phyloP scores from a whole-genome alignment of 169 alveolate genomes.

The Eimeria maxima region DNA sequence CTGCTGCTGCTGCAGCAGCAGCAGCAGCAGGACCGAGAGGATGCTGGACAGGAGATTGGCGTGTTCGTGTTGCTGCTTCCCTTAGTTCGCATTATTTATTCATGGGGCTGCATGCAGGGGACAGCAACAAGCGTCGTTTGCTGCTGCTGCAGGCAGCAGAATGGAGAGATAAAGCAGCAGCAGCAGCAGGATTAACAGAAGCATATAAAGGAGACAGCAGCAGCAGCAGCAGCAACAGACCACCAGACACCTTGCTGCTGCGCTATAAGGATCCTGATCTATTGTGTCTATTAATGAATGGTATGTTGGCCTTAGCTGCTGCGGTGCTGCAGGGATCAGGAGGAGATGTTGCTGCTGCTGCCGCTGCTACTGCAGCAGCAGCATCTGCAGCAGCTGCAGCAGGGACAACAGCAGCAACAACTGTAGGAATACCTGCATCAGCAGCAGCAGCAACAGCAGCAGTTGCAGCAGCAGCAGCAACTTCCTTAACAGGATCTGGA shows the following conservation, averaged over 20 bases:
- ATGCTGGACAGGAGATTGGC: slow-evolving; percentile 78
- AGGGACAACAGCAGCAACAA: too few relatives aligned
- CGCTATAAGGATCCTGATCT: slow-evolving; percentile 59
- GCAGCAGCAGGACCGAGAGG: not conserved
- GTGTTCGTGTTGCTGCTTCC: slow-evolving; percentile 66
- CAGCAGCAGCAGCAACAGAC: not conserved
- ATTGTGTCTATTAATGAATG: slow-evolving; percentile 8
- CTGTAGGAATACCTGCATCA: too few relatives aligned
- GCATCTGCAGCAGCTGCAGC: not conserved
- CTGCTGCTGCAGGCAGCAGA: slow-evolving; percentile 60
- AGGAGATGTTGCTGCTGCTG: not conserved
- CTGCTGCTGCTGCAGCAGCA: not conserved
- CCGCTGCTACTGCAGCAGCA: slow-evolving; percentile 25
- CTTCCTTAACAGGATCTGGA: too few relatives aligned
- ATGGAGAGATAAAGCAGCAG: slow-evolving; percentile 69
- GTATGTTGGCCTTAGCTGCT: slow-evolving; percentile 17
- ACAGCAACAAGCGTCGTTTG: not conserved
- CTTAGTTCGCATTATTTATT: slow-evolving; percentile 30
- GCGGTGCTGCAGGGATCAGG: slow-evolving; percentile 38
- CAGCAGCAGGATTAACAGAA: slow-evolving; percentile 5
- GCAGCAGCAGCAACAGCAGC: too few relatives aligned
- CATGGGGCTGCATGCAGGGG: slow-evolving; percentile 62
- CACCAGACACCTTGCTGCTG: slow-evolving; percentile 57
- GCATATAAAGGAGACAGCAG: slow-evolving; percentile 10
- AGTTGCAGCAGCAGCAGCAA: too few relatives aligned